Evolutionary conservation across 345 rosid genomes (phyloP).

Genomic region (Fremontodendron californicum): DNA sequence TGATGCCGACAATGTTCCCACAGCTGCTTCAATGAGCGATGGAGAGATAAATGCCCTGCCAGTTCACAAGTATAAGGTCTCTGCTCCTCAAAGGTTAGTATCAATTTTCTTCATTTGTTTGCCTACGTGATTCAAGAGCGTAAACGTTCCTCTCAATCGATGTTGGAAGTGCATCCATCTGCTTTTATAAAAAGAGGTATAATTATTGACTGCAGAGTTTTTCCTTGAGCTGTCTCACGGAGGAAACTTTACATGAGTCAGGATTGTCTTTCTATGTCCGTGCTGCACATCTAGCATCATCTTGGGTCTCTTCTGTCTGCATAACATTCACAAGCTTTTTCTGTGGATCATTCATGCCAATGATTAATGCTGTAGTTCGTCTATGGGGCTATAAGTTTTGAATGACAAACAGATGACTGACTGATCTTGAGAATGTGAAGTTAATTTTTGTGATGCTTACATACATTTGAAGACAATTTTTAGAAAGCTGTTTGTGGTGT

Average conservation of each 20-base stretch:
- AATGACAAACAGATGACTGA: neutral
- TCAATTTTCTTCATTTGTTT: neutral
- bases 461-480: neutral
- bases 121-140: neutral
- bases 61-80: slow-evolving; percentile 69
- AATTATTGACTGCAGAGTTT: neutral
- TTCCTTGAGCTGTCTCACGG: neutral
- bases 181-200: neutral
- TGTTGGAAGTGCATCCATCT: neutral
- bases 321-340: neutral
- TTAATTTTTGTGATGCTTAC: neutral
- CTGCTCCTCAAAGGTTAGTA: slow-evolving; percentile 42
- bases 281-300: neutral
- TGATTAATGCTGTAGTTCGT: neutral
- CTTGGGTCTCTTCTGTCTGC: neutral
- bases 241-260: neutral
- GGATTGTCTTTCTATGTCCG: neutral
- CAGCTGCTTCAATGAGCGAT: slow-evolving; percentile 75
- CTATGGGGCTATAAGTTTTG: neutral
- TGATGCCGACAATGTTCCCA: slow-evolving; percentile 66
- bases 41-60: slow-evolving; percentile 92
- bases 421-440: neutral
- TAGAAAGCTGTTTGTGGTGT: neutral
- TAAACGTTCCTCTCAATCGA: neutral
- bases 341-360: neutral